Evolutionary conservation across 2,329 filamentous ascomycete species (phyloP), one percentile per base, ranked within the genome.

Genomic region (Cercospora berteroae): DNA sequence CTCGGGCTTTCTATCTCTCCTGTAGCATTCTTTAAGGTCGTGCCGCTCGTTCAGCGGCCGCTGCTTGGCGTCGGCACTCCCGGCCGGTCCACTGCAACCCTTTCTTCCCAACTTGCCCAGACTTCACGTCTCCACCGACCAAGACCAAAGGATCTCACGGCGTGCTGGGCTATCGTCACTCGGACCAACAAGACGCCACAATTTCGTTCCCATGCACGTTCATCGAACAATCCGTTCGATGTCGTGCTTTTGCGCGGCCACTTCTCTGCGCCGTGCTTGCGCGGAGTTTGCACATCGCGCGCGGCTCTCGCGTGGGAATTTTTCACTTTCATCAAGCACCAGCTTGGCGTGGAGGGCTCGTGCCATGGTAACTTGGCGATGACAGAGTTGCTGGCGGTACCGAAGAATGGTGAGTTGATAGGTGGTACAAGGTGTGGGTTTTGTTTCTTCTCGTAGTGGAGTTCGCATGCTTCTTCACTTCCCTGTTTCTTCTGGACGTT

Each of bases 101-200:
- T 44, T 44, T n/a, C 13, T 9, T 58, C 29, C 55, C 57, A 36
- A 31, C 59, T 61, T 42, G 23, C 60, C 60, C 39, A 63, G 60
- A 62, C 60, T 9, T 39, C 5, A 23, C 9, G 42, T 48, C 60
- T 63, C 60, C 60, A 63, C 60, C 44, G 6, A 29, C 59, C 59
- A 61, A 61, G 59, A 44, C 59, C n/a, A 31, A 48, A 62, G 60
- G 60, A 62, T 62, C 60, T 62, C 60, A 27, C 60, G 60, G 42
- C 42, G 60, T 16, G 48, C 60, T 52, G 39, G 60, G 60, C 60
- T 23, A 20, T 55, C 60, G 60, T 63, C 60, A 63, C 60, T 55
- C 39, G 20, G 13, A 55, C 60, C 60, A 55, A 63, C 60, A n/a
- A 63, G 18, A 63, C 60, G 60, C 60, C 60, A 63, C 48, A 33